Evolutionary conservation across 2,329 filamentous ascomycete species (phyloP).

Genomic region (Delphinella strobiligena): DNA sequence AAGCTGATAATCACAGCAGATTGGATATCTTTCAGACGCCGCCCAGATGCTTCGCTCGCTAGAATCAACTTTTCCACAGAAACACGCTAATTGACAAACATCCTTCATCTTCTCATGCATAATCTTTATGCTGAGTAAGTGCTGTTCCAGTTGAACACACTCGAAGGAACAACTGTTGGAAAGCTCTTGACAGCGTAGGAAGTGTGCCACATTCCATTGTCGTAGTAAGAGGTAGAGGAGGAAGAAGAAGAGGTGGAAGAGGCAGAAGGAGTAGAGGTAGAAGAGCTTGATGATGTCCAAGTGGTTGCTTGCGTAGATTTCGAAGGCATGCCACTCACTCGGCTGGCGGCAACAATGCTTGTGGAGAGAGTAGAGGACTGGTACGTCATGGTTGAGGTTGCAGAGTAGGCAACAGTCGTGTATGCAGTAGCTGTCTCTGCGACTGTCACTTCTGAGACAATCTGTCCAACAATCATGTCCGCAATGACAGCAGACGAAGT

Average conservation of each 20-base stretch:
- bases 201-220: constrained; percentile 35
- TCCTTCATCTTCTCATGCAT: not conserved
- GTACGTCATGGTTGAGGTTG: no score
- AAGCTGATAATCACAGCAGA: not conserved
- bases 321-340: no score
- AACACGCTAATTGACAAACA: not conserved
- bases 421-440: not conserved
- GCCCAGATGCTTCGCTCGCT: not conserved
- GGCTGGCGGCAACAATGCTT: not conserved
- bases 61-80: not conserved
- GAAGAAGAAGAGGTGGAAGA: no score
- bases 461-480: no score
- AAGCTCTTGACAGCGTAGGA: constrained; percentile 24
- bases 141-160: constrained; percentile 4
- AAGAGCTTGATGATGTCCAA: not conserved
- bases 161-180: constrained; percentile 10
- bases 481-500: no score
- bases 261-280: not conserved
- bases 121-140: not conserved
- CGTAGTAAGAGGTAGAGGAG: constrained; percentile 25
- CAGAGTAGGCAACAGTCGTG: not conserved
- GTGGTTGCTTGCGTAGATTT: not conserved
- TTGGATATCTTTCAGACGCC: not conserved
- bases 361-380: not conserved
- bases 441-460: no score